A percentile compares a stretch with the other conserved stretches of the same genome.
Evolutionary conservation across 1,284 basidiomycete species (phyloP).

Genomic region (Porodaedalea pini): DNA sequence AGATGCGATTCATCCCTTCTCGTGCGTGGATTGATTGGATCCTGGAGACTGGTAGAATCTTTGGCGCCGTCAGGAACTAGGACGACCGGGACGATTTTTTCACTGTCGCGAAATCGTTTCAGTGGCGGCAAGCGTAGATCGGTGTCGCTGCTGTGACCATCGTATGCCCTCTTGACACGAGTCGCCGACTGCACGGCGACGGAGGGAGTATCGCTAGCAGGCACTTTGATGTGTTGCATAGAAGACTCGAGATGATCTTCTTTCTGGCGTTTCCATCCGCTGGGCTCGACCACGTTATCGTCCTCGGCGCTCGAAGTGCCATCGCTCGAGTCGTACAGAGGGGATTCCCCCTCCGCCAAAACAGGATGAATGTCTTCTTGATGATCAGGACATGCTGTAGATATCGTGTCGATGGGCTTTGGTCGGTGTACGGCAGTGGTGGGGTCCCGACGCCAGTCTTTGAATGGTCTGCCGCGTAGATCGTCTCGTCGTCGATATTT

Average conservation of each 20-base stretch:
- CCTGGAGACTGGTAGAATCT: too few relatives aligned
- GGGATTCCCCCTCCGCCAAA: not conserved
- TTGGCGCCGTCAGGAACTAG: too few relatives aligned
- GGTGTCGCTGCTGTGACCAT: not conserved
- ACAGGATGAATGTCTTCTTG: not conserved
- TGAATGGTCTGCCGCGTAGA: slow-evolving; percentile 1
- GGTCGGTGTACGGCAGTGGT: not conserved
- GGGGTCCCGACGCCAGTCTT: slow-evolving; percentile 5
- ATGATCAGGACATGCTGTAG: not conserved
- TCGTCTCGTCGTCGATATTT: slow-evolving; percentile 4
- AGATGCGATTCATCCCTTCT: too few relatives aligned
- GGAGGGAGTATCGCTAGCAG: not conserved
- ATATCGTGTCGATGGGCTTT: not conserved
- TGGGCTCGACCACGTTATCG: not conserved
- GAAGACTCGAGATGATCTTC: not conserved
- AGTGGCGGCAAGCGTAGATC: not conserved
- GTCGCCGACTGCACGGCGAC: too few relatives aligned
- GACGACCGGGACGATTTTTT: too few relatives aligned
- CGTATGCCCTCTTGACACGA: not conserved
- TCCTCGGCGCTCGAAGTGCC: not conserved
- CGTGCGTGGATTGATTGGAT: too few relatives aligned
- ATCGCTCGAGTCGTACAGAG: not conserved
- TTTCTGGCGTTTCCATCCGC: not conserved
- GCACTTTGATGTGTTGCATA: not conserved
- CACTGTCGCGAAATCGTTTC: too few relatives aligned